Evolutionary conservation across 495 filamentous ascomycete genomes (phyloP).

Genomic region (Xylaria castorea): DNA sequence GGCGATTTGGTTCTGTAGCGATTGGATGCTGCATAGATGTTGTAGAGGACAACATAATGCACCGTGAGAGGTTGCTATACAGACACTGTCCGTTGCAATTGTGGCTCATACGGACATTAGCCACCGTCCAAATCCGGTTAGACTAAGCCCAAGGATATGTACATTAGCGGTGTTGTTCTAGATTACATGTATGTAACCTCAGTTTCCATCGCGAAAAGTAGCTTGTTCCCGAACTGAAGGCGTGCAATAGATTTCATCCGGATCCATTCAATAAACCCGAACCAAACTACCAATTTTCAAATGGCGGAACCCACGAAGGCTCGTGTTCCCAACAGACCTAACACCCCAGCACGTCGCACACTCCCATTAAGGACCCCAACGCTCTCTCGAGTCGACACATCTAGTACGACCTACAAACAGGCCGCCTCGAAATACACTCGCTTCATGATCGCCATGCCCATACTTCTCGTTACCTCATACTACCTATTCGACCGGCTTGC

Average conservation of each 20-base stretch:
- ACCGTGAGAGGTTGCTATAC: neutral
- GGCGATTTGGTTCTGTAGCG: too few species aligned
- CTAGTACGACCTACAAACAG: slow-evolving; percentile 49
- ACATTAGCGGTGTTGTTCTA: neutral
- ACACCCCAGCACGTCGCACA: slow-evolving; percentile 3
- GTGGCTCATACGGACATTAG: neutral
- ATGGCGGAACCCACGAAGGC: slow-evolving; percentile 19
- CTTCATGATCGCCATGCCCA: slow-evolving; percentile 53
- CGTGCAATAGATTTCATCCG: neutral
- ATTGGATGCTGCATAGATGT: too few species aligned
- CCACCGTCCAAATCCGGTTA: neutral
- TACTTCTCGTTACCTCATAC: slow-evolving; percentile 55
- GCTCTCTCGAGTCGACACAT: slow-evolving; percentile 35
- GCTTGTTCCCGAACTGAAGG: neutral
- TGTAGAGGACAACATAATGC: too few species aligned
- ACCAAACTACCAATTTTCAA: neutral
- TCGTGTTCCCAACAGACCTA: neutral
- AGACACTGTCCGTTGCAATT: neutral
- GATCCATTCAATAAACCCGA: neutral
- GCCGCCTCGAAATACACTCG: slow-evolving; percentile 46
- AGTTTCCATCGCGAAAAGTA: neutral
- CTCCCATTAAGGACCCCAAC: neutral
- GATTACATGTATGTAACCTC: too few species aligned
- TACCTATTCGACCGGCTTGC: slow-evolving; percentile 49
- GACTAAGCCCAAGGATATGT: too few species aligned